Evolutionary conservation across 176 grass and related monocot species (phyloP).

Genomic region (Poa pratensis): DNA sequence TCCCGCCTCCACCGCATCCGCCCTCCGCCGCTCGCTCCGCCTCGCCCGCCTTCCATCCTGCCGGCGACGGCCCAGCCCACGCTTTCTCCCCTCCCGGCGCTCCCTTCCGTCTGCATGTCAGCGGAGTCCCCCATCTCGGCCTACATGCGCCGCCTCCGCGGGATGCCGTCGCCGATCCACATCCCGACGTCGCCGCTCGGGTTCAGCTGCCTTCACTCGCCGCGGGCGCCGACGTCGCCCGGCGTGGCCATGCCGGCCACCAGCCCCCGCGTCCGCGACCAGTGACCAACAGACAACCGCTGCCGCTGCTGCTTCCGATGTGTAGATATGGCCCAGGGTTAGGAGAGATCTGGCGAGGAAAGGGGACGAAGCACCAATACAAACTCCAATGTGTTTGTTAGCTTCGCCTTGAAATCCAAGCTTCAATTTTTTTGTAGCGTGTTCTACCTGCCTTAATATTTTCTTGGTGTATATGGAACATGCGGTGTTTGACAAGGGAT

Average conservation of each 20-base stretch:
- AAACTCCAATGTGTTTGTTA: slow-evolving; percentile 38
- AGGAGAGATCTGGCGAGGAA: slow-evolving; percentile 53
- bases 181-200: slow-evolving; percentile 68
- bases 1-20: slow-evolving; percentile 54
- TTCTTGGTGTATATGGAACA: slow-evolving; percentile 59
- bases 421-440: slow-evolving; percentile 47
- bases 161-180: slow-evolving; percentile 56
- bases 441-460: slow-evolving; percentile 50
- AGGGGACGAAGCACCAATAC: slow-evolving; percentile 43
- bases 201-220: slow-evolving; percentile 80
- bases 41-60: slow-evolving; percentile 59
- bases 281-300: slow-evolving; percentile 22
- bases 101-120: slow-evolving; percentile 72
- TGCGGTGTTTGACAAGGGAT: slow-evolving; percentile 29
- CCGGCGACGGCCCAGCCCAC: slow-evolving; percentile 5
- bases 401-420: slow-evolving; percentile 44
- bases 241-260: slow-evolving; percentile 71
- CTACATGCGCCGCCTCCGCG: slow-evolving; percentile 89
- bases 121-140: slow-evolving; percentile 95
- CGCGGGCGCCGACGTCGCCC: slow-evolving; percentile 80
- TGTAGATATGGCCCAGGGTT: slow-evolving; percentile 54
- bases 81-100: slow-evolving; percentile 83
- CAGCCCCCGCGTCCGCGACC: slow-evolving; percentile 69
- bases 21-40: slow-evolving; percentile 50
- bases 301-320: slow-evolving; percentile 31